Percentiles rank a stretch among this genome's conserved stretches.
These are phyloP conservation scores for Globisporangium lucens DNA, from an alignment of 352 stramenopile genomes.

Conservation along the genomic window DNA sequence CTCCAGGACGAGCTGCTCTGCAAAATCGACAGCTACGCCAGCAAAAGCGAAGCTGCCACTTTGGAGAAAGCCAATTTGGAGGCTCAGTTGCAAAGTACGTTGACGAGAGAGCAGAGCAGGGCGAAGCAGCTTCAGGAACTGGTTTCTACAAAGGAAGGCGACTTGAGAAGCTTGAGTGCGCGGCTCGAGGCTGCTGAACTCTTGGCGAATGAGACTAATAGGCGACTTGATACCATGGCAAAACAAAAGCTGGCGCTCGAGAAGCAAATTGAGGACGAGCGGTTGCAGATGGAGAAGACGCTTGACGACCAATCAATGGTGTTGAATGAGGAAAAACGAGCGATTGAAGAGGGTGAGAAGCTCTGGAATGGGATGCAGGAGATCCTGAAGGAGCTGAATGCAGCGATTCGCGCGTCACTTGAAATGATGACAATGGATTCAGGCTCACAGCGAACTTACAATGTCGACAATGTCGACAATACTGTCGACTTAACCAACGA, in stretches of 20 bases:
- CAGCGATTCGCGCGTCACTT: constrained; percentile 21
- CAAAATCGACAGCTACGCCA: constrained; percentile 49
- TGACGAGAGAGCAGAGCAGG: constrained; percentile 19
- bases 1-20: constrained; percentile 69
- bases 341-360: constrained; percentile 15
- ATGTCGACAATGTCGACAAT: not conserved
- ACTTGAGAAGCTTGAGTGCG: constrained; percentile 7
- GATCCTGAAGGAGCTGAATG: constrained; percentile 32
- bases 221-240: constrained; percentile 16
- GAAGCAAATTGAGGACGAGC: constrained; percentile 19
- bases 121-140: constrained; percentile 1
- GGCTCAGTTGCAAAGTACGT: constrained; percentile 18
- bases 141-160: constrained; percentile 2
- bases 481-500: not conserved
- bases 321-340: constrained; percentile 15
- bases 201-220: constrained; percentile 11
- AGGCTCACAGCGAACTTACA: not conserved
- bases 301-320: constrained; percentile 21
- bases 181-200: constrained; percentile 13
- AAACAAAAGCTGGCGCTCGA: constrained; percentile 21
- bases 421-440: constrained; percentile 9
- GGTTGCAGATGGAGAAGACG: constrained; percentile 12
- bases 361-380: constrained; percentile 27
- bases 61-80: constrained; percentile 31
- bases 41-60: constrained; percentile 24